Evolutionary conservation across 1,284 basidiomycete genomes (phyloP).

Genomic region (Tausonia pullulans): DNA sequence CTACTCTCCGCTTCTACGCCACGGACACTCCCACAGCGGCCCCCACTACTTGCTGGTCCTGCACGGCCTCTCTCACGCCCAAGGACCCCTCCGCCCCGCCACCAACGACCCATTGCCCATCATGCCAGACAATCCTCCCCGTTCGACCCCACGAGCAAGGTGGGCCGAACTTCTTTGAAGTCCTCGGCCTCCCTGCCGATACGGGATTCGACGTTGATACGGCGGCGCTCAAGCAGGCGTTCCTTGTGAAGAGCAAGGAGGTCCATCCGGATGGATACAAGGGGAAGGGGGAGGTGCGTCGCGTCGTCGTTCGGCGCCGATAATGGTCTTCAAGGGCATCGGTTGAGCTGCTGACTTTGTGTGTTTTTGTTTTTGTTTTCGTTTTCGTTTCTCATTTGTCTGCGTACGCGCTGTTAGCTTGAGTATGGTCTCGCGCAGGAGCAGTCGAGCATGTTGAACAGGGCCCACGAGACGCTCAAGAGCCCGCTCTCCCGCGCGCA

Average conservation of each 20-base stretch:
- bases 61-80: background rate
- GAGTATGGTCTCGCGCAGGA: slow-evolving; percentile 15
- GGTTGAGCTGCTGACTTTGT: background rate
- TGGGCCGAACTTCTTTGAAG: slow-evolving; percentile 6
- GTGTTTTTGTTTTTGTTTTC: background rate
- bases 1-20: too few relatives aligned
- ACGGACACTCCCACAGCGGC: background rate
- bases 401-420: background rate
- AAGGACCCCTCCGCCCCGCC: background rate
- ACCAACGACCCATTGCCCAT: background rate
- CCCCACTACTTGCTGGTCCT: background rate
- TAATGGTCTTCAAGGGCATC: background rate
- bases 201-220: slow-evolving; percentile 8
- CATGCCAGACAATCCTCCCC: slow-evolving; percentile 4
- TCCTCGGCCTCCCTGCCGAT: slow-evolving; percentile 3
- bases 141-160: background rate
- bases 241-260: slow-evolving; percentile 2
- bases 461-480: slow-evolving; percentile 31
- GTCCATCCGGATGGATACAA: slow-evolving; percentile 17
- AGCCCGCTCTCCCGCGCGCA: slow-evolving; percentile 32
- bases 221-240: background rate
- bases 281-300: slow-evolving; percentile 13
- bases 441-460: slow-evolving; percentile 25
- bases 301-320: background rate
- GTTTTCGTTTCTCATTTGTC: background rate